Evolutionary conservation across 352 stramenopile species (phyloP).

Genomic region (Globisporangium canariense): DNA sequence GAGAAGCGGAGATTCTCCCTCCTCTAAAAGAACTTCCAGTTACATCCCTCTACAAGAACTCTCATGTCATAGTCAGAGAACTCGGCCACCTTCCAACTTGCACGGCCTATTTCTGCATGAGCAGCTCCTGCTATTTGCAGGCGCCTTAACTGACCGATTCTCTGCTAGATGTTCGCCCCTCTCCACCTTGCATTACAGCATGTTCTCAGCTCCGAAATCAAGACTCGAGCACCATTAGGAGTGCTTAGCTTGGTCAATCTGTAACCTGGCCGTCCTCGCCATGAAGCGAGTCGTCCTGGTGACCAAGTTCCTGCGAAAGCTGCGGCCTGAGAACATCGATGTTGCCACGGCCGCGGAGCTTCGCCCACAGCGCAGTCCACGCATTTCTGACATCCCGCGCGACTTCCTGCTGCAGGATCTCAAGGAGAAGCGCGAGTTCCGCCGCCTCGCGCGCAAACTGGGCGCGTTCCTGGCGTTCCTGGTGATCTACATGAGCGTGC

Average conservation of each 20-base stretch:
- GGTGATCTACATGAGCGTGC: conserved; percentile 43
- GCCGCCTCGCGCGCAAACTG: conserved; percentile 54
- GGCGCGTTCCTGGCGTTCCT: conserved; percentile 58
- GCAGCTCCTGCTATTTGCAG: too few species aligned
- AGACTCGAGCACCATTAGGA: too few species aligned
- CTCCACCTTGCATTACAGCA: too few species aligned
- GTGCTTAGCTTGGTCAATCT: too few species aligned
- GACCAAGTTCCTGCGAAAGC: conserved; percentile 6
- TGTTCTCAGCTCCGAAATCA: too few species aligned
- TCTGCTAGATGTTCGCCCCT: too few species aligned
- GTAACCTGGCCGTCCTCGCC: background rate
- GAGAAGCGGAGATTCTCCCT: background rate
- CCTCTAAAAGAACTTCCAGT: background rate
- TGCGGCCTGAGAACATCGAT: background rate
- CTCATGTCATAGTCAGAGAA: background rate
- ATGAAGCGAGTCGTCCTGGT: conserved; percentile 2
- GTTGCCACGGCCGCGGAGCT: background rate
- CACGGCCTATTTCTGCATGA: too few species aligned
- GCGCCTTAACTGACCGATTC: too few species aligned
- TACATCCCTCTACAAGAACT: background rate
- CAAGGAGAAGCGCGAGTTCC: conserved; percentile 64
- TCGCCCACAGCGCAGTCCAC: background rate
- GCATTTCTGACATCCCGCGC: conserved; percentile 26
- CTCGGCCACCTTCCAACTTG: too few species aligned
- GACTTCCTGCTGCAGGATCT: conserved; percentile 57